Evolutionary conservation across 352 stramenopile species (phyloP), one percentile per base, ranked within the genome.

Genomic region (Salisapilia sapeloensis): DNA sequence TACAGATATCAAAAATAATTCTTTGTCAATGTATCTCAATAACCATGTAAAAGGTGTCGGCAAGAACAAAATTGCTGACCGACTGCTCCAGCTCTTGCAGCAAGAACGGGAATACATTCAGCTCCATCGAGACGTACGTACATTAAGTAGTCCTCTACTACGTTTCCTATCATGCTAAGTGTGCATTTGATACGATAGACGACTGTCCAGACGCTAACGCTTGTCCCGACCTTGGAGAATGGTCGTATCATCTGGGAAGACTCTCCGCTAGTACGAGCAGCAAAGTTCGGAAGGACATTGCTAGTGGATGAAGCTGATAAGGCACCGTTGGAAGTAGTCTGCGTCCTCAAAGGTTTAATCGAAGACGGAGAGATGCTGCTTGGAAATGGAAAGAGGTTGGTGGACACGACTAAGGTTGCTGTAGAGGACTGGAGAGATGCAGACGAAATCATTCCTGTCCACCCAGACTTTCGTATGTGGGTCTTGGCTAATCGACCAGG

Each of bases 291-390:
- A 3, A 61, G 89, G n/a, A 83, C 81, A 4, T 53, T 97, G 12
- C 70, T 98, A 0, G 59, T 98, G 0, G 93, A 98, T 43, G 93
- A 98, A 56, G 90, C 89, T 18, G 92, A 98, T 54, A 98, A 98
- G 54, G 93, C 93, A 10, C 90, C 90, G 10, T 59, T 93, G 0
- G 89, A 97, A 43, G 93, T 98, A 1, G 77, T 97, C 12, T 90
- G 83, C 15, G 55, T 97, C n/a, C 56, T 98, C 3, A 97, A 97
- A 53, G 77, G 79, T 1, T 51, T 98, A 7, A 82, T 97, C 24
- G 90, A 97, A 72, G 92, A 98, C 54, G 86, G 93, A 32, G 85
- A 96, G 33, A 89, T 98, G 55, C 53, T 92, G 5, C 49, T 98
- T 35, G 70, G 64, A 7, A 92, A 97, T 50, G 89, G 89, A 12